phyloP scores from a whole-genome alignment of 2,329 filamentous ascomycete genomes.

The Aspergillus clavatus region DNA sequence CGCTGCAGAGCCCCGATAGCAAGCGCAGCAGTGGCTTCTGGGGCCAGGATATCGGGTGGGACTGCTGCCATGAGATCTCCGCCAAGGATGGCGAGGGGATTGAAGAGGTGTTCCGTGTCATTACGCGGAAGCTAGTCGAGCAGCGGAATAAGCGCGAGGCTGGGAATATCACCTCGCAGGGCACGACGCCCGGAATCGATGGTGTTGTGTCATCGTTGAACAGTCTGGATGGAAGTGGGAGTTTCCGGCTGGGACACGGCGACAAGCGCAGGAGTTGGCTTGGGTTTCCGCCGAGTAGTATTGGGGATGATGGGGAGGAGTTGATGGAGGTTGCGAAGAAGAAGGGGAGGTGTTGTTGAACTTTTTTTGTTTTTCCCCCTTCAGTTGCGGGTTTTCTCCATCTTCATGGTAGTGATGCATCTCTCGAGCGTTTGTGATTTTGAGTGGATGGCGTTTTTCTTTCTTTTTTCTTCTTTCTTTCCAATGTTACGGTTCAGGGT shows the following conservation, averaged over 20 bases:
- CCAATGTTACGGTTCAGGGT: background rate
- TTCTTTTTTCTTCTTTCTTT: too few species aligned
- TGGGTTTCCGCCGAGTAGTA: conserved; percentile 51
- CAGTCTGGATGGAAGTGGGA: conserved; percentile 47
- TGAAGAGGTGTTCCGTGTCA: conserved; percentile 90
- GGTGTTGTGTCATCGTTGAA: conserved; percentile 38
- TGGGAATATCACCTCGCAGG: conserved; percentile 42
- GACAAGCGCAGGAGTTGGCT: conserved; percentile 66
- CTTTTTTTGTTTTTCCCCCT: too few species aligned
- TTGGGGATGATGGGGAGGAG: conserved; percentile 31
- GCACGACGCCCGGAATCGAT: conserved; percentile 43
- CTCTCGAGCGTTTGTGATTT: background rate
- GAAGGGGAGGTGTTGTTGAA: conserved; percentile 41
- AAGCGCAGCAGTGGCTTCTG: conserved; percentile 54
- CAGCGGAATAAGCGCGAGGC: conserved; percentile 55
- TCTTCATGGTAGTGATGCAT: too few species aligned
- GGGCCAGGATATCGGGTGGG: conserved; percentile 92
- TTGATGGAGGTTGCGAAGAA: conserved; percentile 29
- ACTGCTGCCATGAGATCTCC: conserved; percentile 94
- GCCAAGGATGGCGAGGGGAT: conserved; percentile 93
- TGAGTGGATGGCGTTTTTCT: too few species aligned
- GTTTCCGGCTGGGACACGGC: conserved; percentile 54
- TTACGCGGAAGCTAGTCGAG: conserved; percentile 79
- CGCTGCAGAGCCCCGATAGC: conserved; percentile 36
- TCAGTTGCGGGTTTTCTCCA: too few species aligned